Evolutionary conservation across 306 rosid genomes (phyloP), one percentile per base, ranked within the genome.

Genomic region (Canavalia gladiata): DNA sequence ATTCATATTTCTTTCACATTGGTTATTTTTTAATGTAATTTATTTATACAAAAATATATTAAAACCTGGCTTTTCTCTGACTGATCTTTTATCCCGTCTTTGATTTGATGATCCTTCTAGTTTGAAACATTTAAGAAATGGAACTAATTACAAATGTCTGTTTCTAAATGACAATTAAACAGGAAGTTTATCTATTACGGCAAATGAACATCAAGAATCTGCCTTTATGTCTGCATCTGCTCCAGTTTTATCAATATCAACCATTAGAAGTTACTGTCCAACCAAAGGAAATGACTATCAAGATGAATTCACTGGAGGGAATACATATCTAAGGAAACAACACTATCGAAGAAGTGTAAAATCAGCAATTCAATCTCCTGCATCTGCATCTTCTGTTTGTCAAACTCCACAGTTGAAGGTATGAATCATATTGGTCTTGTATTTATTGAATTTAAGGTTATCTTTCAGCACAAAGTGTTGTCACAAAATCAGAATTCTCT

Each of bases 351-450:
- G 83, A 83, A 79, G 62, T 11, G 54, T 11, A 49, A 85, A 75
- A 52, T 71, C 86, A 39, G 73, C 72, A 56, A 34, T 74, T 54
- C 74, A 43, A 25, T 89, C 94, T 70, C 88, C 90, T 6, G 90
- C 78, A 39, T 89, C 91, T 75, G 84, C 89, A 51, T 56, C 78
- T n/a, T 89, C 87, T 81, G 57, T 84, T 75, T 81, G 89, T 39
- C 87, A 86, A 66, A 86, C 95, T 77, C 89, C 91, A 72, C 93
- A 80, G 57, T 79, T 84, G 45, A 52, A 51, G 94, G 92, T 92
- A 86, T 55, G 70, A 31, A 67, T 66, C 50, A 59, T 59, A 51
- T 55, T 67, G 18, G 54, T 62, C 68, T 46, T 54, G 31, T 43
- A 12, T 69, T 45, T 47, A 42, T 85, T 52, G 77, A 35, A 50